A percentile compares a stretch with the other conserved stretches of the same genome.
Conservation (phyloP, 2,329 filamentous ascomycete genomes). For the Fusarium drepaniforme region DNA sequence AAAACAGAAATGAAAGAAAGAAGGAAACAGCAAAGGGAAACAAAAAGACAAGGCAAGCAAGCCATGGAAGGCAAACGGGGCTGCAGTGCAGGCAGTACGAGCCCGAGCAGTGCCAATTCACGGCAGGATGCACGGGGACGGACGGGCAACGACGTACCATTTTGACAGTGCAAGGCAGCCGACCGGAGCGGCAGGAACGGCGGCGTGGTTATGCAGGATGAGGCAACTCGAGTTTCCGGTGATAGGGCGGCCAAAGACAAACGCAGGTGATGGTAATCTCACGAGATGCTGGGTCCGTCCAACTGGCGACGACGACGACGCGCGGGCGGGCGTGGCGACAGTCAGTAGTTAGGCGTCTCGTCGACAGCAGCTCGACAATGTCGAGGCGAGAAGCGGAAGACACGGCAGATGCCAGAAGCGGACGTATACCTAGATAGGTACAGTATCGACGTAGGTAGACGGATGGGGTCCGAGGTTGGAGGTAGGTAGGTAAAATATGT, state of each 20-base stretch:
- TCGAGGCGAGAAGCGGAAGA: constrained; percentile 25
- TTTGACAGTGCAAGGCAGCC: constrained; percentile 27
- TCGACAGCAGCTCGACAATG: constrained; percentile 28
- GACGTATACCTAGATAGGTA: constrained; percentile 9
- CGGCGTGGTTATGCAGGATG: constrained; percentile 13
- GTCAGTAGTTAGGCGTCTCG: constrained; percentile 7
- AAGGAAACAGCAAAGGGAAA: background rate
- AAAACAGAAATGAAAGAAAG: background rate
- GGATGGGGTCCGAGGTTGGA: background rate
- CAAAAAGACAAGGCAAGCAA: background rate
- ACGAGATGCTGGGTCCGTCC: constrained; percentile 12
- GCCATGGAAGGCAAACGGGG: background rate
- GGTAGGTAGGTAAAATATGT: constrained; percentile 1
- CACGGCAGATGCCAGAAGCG: constrained; percentile 9
- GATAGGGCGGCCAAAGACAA: constrained; percentile 3
- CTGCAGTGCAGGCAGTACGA: constrained; percentile 15
- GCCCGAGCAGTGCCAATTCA: constrained; percentile 25
- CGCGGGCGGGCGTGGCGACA: constrained; percentile 25
- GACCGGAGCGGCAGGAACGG: constrained; percentile 22
- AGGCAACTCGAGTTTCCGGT: constrained; percentile 3
- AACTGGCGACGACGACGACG: constrained; percentile 9
- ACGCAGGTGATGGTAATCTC: constrained; percentile 14
- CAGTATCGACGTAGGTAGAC: constrained; percentile 6
- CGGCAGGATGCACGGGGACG: constrained; percentile 32
- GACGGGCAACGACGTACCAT: constrained; percentile 38